Evolutionary conservation across 331 rosid species (phyloP).

Genomic region (Pyrus hybrid): DNA sequence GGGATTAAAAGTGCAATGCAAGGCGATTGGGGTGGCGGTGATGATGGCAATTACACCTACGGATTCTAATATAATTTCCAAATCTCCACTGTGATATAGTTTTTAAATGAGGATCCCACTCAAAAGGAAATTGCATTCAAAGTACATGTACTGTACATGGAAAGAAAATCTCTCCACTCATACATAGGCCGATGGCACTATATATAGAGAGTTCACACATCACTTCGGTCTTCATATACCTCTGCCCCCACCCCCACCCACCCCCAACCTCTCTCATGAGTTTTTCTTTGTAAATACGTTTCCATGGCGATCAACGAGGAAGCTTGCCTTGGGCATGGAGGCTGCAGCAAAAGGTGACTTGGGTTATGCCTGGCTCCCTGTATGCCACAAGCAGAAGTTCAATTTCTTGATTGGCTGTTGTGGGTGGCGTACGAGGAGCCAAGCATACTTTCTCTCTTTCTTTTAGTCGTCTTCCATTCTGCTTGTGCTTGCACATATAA

Average conservation of each 20-base stretch:
- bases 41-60: no score
- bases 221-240: background rate
- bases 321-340: background rate
- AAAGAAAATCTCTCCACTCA: background rate
- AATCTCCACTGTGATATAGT: background rate
- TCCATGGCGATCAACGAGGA: background rate
- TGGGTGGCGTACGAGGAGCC: slow-evolving; percentile 37
- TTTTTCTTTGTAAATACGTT: background rate
- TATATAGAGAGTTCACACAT: background rate
- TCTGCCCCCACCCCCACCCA: no score
- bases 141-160: background rate
- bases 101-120: background rate
- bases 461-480: background rate
- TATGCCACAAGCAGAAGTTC: slow-evolving; percentile 33
- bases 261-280: background rate
- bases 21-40: background rate
- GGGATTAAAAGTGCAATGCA: background rate
- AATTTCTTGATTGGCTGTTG: slow-evolving; percentile 14
- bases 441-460: slow-evolving; percentile 16
- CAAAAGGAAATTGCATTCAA: background rate
- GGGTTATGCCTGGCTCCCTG: slow-evolving; percentile 45
- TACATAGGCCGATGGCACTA: background rate
- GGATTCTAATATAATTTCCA: background rate
- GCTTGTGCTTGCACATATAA: background rate
- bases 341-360: background rate